Evolutionary conservation across 164 flowering plant species (phyloP), one percentile per base, ranked within the genome.

Genomic region (Piper longum): DNA sequence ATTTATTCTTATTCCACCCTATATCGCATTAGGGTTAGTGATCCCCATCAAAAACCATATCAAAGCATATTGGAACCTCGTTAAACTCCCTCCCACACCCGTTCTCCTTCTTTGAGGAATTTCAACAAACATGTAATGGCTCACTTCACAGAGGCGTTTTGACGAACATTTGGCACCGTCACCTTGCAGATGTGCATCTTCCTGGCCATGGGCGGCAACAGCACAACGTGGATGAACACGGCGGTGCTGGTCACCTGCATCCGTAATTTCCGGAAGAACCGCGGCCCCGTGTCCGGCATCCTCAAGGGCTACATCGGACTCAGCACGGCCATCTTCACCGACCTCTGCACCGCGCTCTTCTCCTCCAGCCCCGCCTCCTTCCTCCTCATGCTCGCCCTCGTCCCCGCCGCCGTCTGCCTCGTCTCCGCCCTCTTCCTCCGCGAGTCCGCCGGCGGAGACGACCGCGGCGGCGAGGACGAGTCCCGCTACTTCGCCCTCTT

Each of bases 181-280:
- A 3, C 7, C 18, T 67, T 14, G 45, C 79, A 88, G 93, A 87
- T 87, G 97, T 80, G 87, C 56, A 71, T 90, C 40, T 84, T 84
- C 58, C 66, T 90, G 41, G 85, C 90, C 59, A 65, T 90, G 88
- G 97, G 97, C 64, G 97, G 95, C 3, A 90, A 90, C 79, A 90
- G 95, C 72, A 86, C 90, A 4, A 87, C 97, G 5, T 90, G 97
- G 97, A 90, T 90, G 97, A 90, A 90, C 84, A 90, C 97, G 48
- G 91, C 97, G 55, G 69, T 90, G 8, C 78, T 90, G 3, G 97
- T 90, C 18, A 87, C 97, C 1, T 90, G 90, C 68, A 83, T 90
- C 58, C 69, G 97, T 1, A 90, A 90, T 74, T 90, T 90, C 82
- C 69, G 86, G n/a, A 77, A 71, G 36, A 87, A 85, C 71, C 64